A percentile compares a stretch with the other conserved stretches of the same genome.
These are phyloP conservation scores for Solanum etuberosum DNA, from an alignment of 257 asterid species.

Conservation along the genomic window DNA sequence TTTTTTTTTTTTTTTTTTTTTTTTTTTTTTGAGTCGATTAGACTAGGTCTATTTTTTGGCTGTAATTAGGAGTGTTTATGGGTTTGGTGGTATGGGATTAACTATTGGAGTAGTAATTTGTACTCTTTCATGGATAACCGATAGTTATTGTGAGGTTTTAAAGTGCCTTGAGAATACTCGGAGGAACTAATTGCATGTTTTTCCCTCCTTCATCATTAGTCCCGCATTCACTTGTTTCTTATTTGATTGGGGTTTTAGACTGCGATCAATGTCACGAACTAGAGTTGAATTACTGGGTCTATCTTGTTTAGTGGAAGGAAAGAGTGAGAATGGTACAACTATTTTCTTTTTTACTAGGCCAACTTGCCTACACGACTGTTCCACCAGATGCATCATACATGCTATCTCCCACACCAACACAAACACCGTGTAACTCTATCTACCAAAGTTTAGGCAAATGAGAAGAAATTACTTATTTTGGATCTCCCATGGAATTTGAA, in stretches of 20 bases:
- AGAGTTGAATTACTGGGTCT: neutral
- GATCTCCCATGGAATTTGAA: neutral
- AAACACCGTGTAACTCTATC: neutral
- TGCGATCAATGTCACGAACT: neutral
- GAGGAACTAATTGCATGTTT: neutral
- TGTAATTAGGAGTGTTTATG: neutral
- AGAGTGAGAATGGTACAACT: neutral
- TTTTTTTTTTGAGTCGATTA: too few relatives aligned
- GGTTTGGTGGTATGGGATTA: neutral
- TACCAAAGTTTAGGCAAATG: neutral
- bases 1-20: neutral
- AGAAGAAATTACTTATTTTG: neutral
- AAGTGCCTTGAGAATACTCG: neutral
- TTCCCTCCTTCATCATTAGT: neutral
- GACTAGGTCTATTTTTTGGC: neutral
- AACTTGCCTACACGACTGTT: neutral
- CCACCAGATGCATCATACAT: neutral
- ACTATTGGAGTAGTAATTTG: neutral
- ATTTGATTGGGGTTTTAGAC: neutral
- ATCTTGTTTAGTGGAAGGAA: neutral
- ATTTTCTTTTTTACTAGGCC: neutral
- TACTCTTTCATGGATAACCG: neutral
- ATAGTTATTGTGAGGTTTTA: neutral
- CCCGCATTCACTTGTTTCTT: neutral
- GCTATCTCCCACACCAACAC: neutral